phyloP scores from a whole-genome alignment of 2,329 filamentous ascomycete genomes.

The Botrytis aclada region DNA sequence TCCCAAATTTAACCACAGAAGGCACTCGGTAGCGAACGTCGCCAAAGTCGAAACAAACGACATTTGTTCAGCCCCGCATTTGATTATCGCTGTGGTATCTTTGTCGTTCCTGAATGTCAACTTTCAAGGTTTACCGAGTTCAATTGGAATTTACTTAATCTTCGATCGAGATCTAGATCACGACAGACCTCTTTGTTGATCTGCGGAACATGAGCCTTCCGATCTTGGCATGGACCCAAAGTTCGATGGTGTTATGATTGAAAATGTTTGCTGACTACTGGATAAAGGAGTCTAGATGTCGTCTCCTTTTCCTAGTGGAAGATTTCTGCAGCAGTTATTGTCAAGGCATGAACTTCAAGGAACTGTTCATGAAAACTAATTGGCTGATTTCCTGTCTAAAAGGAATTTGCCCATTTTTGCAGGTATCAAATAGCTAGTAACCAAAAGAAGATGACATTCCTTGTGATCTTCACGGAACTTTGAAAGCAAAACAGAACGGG shows the following conservation, averaged over 20 bases:
- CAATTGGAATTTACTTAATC: not conserved
- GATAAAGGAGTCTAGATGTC: not conserved
- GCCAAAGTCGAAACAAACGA: not conserved
- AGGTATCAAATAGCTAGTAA: not conserved
- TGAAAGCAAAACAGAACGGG: not conserved
- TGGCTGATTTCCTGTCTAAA: not conserved
- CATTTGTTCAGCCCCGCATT: not conserved
- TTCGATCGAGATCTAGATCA: not conserved
- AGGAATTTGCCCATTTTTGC: not conserved
- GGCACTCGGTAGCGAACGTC: not conserved
- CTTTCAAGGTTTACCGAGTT: not conserved
- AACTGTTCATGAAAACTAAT: not conserved
- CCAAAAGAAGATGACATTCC: not conserved
- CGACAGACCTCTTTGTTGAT: not conserved
- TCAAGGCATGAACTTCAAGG: not conserved
- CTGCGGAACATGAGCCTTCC: not conserved
- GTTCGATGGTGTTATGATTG: not conserved
- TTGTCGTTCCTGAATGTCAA: not conserved
- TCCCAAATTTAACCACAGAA: not conserved
- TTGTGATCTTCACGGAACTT: not conserved
- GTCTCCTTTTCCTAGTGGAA: not conserved
- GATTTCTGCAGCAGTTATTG: not conserved
- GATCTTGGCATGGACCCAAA: not conserved
- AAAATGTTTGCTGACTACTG: not conserved
- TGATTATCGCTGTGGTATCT: not conserved